A percentile compares a stretch with the other conserved stretches of the same genome.
phyloP scores from a whole-genome alignment of 225 moss, liverwort and hornwort genomes.

The Bryum argenteum region DNA sequence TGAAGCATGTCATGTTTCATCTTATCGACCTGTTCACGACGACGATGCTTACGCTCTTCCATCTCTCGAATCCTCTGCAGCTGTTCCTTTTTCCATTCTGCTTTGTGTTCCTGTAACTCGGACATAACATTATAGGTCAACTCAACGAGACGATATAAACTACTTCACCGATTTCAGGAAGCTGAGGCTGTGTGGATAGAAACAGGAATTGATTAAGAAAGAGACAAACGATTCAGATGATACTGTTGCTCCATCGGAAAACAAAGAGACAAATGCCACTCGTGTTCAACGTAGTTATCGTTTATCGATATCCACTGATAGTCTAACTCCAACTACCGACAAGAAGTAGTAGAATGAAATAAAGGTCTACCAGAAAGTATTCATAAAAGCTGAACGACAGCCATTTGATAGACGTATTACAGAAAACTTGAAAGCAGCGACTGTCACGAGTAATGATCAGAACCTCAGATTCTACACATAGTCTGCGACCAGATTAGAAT shows the following conservation, averaged over 20 bases:
- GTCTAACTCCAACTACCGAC: background rate
- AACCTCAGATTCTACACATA: background rate
- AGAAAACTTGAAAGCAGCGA: constrained; percentile 10
- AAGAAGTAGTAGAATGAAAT: constrained; percentile 6
- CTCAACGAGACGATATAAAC: constrained; percentile 7
- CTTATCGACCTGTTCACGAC: constrained; percentile 92
- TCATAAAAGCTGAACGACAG: background rate
- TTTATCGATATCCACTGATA: background rate
- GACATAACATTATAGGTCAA: constrained; percentile 15
- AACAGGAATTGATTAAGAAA: too few relatives aligned
- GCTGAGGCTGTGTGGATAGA: background rate
- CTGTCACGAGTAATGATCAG: background rate
- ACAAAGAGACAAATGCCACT: background rate
- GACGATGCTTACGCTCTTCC: constrained; percentile 77
- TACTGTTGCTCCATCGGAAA: background rate
- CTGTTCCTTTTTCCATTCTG: constrained; percentile 97
- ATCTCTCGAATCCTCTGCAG: constrained; percentile 79
- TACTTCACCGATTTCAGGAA: background rate
- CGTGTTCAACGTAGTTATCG: background rate
- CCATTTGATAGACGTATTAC: background rate
- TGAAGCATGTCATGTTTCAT: constrained; percentile 97
- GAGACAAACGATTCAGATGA: background rate
- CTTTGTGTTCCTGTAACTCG: constrained; percentile 76
- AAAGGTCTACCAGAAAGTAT: background rate
- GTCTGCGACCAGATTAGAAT: background rate